Percentiles rank a stretch among this genome's conserved stretches.
These are phyloP conservation scores for Hypoxylon sp. DNA, from an alignment of 2,329 filamentous ascomycete species.

Conservation along the genomic window DNA sequence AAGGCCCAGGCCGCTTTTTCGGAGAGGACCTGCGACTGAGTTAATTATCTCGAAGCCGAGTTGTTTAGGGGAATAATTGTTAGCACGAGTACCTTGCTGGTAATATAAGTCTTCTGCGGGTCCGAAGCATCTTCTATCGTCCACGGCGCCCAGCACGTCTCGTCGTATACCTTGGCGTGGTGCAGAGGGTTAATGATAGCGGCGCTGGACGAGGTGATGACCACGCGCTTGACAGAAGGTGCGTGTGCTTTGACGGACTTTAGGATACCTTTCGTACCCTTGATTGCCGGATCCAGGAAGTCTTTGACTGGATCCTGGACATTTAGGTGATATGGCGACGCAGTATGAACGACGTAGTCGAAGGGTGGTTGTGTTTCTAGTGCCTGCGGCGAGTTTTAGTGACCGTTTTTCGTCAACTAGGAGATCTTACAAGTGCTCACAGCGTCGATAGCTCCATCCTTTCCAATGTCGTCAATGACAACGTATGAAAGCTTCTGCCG, in stretches of 20 bases:
- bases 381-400: constrained; percentile 42
- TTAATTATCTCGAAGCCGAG: constrained; percentile 11
- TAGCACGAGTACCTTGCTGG: constrained; percentile 58
- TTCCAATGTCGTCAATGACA: constrained; percentile 79
- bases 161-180: constrained; percentile 55
- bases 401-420: neutral
- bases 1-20: constrained; percentile 76
- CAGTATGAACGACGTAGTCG: constrained; percentile 79
- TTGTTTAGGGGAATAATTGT: neutral
- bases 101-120: constrained; percentile 49
- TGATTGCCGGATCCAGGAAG: constrained; percentile 67
- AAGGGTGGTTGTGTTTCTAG: constrained; percentile 65
- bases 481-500: constrained; percentile 57
- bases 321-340: constrained; percentile 78
- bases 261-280: constrained; percentile 63
- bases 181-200: constrained; percentile 55
- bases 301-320: constrained; percentile 62
- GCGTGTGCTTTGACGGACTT: constrained; percentile 59
- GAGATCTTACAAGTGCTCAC: constrained; percentile 45
- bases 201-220: constrained; percentile 63
- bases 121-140: constrained; percentile 53
- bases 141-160: constrained; percentile 54
- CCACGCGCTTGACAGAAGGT: constrained; percentile 71
- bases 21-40: constrained; percentile 66
- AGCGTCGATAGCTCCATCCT: constrained; percentile 75